A percentile compares a stretch with the other conserved stretches of the same genome.
These are phyloP conservation scores for Domatiomyces catenatus DNA, from an alignment of 2,329 filamentous ascomycete species.

Conservation along the genomic window DNA sequence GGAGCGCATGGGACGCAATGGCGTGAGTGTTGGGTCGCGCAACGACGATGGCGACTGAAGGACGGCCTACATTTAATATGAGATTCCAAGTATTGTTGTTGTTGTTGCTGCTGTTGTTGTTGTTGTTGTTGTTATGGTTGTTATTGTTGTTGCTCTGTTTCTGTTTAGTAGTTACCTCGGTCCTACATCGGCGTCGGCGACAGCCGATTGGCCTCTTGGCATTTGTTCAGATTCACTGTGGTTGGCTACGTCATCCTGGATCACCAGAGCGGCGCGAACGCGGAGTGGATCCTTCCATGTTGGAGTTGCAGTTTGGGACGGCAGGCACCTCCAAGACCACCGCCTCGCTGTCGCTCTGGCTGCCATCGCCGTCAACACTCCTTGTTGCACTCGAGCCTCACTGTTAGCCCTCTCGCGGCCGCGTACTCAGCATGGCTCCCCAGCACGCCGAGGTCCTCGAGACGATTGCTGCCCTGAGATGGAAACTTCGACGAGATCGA, in stretches of 20 bases:
- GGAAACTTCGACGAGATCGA: conserved; percentile 33
- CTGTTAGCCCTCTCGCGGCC: neutral
- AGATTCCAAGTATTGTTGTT: too few relatives aligned
- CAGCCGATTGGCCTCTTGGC: too few relatives aligned
- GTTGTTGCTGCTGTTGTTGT: too few relatives aligned
- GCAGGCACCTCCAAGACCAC: neutral
- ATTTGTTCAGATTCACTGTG: neutral
- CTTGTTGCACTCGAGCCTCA: neutral
- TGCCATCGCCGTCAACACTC: neutral
- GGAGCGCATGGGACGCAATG: conserved; percentile 26
- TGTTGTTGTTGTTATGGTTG: too few relatives aligned
- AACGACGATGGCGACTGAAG: conserved; percentile 8
- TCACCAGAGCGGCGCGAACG: neutral
- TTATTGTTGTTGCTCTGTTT: too few relatives aligned
- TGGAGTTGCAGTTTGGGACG: neutral
- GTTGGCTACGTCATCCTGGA: neutral
- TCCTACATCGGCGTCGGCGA: too few relatives aligned
- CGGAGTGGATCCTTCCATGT: neutral
- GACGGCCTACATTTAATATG: neutral
- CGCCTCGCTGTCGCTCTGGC: too few relatives aligned
- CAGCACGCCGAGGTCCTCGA: conserved; percentile 29
- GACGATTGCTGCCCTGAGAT: conserved; percentile 40
- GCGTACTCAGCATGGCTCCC: conserved; percentile 10
- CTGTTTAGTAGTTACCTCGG: too few relatives aligned
- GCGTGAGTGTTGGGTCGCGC: conserved; percentile 3